Base-by-base conservation (phyloP, 2,329 filamentous ascomycete genomes). In the Colletotrichum sp. region DNA sequence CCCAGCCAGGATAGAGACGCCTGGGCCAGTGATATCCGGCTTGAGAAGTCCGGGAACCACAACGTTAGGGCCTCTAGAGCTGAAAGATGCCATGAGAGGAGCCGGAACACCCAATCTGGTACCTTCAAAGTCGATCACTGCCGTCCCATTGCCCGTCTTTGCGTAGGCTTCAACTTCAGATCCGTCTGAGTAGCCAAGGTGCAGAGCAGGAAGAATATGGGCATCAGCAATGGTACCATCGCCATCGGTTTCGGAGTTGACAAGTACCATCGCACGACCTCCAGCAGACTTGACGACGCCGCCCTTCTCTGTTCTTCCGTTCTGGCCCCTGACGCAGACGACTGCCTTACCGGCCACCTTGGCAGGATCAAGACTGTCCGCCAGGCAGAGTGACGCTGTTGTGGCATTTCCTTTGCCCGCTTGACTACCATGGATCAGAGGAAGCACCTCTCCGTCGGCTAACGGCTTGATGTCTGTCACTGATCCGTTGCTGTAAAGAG, bases 11-110 rank as follows among this genome's bases (percentile, higher is more conserved):
- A 77, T 76, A 3, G 66, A 57, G 26, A 78, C 72, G 4, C 77
- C 77, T 3, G 77, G 77, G 0, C 71, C 77, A 3, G 77, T 78
- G 69, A 78, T 73, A 15, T 78, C 77, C 10, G 77, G 77, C 65
- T 78, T 78, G 8, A 65, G 69, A 13, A 77, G 32, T 26, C 66
- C 57, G 6, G 76, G 72, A 3, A 69, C 60, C 9, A 28, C 44
- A 5, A 44, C 21, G 62, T 76, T 75, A 6, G 77, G 77, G 6
- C 77, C 77, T 8, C 77, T 66, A 4, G 64, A 70, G 57, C 75
- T 77, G 69, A 78, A 78, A n/a, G 15, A 64, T 2, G 77, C 77
- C 71, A 77, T 78, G 13, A 57, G 3, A 4, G 77, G 77, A 13
- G 77, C 77, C 16, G 72, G 52, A 2, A 67, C 60, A 4, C 72